Conservation (phyloP, 2,329 filamentous ascomycete species). For the Monilinia fructicola region DNA sequence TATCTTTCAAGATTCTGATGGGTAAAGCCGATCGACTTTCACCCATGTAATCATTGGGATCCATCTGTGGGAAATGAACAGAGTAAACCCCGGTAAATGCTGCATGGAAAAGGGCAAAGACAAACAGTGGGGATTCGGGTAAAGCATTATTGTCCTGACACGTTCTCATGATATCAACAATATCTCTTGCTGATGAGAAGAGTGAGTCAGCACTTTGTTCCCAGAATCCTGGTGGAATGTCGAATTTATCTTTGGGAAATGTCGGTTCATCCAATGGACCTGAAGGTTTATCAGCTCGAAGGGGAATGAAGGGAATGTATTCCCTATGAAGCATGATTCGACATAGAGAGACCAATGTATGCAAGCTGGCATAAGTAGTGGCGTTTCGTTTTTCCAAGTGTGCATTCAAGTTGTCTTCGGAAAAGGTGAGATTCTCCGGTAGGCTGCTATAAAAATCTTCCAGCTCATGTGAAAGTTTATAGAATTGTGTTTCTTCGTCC, state of each 20-base stretch:
- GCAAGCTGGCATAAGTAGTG: slow-evolving; percentile 64
- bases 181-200: slow-evolving; percentile 61
- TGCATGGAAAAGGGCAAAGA: slow-evolving; percentile 67
- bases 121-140: slow-evolving; percentile 63
- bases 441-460: slow-evolving; percentile 54
- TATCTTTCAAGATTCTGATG: slow-evolving; percentile 51
- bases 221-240: slow-evolving; percentile 59
- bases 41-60: slow-evolving; percentile 55
- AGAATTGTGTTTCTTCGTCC: slow-evolving; percentile 56
- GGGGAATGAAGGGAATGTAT: slow-evolving; percentile 65
- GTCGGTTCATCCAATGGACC: slow-evolving; percentile 60
- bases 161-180: slow-evolving; percentile 63
- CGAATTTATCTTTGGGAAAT: slow-evolving; percentile 49
- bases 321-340: slow-evolving; percentile 68
- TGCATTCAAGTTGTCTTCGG: slow-evolving; percentile 60
- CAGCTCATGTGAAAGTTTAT: slow-evolving; percentile 52
- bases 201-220: slow-evolving; percentile 59
- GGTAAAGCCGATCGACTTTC: slow-evolving; percentile 44
- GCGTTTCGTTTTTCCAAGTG: slow-evolving; percentile 64
- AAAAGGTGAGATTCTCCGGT: slow-evolving; percentile 55
- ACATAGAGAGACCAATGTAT: slow-evolving; percentile 64
- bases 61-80: slow-evolving; percentile 67
- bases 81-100: slow-evolving; percentile 66
- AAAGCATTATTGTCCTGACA: slow-evolving; percentile 60
- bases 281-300: slow-evolving; percentile 50